These are phyloP conservation scores for Madurella fahalii DNA, from an alignment of 2,329 filamentous ascomycete species.

Conservation along the genomic window DNA sequence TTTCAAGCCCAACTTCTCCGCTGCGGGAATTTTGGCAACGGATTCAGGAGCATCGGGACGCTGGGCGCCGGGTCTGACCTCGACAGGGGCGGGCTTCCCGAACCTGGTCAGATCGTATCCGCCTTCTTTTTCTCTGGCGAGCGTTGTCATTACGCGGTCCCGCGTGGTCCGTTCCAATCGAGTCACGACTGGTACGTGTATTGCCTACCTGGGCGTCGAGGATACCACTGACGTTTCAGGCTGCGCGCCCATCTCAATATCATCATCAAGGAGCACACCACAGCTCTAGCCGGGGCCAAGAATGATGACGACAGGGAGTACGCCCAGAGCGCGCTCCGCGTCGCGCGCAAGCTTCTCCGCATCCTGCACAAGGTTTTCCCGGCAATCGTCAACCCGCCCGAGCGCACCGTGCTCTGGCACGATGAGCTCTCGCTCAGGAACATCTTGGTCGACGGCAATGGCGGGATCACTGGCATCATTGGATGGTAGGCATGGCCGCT, in stretches of 20 bases:
- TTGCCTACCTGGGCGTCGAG: too few relatives aligned
- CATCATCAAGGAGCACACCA: slow-evolving; percentile 28
- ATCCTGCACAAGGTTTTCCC: slow-evolving; percentile 34
- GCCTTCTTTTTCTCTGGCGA: slow-evolving; percentile 33
- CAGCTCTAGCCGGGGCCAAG: slow-evolving; percentile 17
- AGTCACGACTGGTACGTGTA: slow-evolving; percentile 32
- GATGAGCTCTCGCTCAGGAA: slow-evolving; percentile 39
- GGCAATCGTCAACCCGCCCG: slow-evolving; percentile 18
- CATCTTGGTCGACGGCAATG: slow-evolving; percentile 37
- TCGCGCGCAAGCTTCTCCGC: slow-evolving; percentile 28
- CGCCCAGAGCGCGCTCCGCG: slow-evolving; percentile 25
- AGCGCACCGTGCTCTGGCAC: slow-evolving; percentile 35
- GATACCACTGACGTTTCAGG: slow-evolving; percentile 7
- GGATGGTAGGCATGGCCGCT: slow-evolving; percentile 32
- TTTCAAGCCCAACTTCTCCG: slow-evolving; percentile 30
- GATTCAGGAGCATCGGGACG: slow-evolving; percentile 27
- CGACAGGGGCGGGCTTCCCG: neutral
- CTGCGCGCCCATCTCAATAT: slow-evolving; percentile 32
- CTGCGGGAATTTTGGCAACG: slow-evolving; percentile 18
- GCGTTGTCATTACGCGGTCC: slow-evolving; percentile 31
- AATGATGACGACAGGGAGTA: slow-evolving; percentile 32
- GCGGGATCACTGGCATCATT: slow-evolving; percentile 35
- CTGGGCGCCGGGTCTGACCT: slow-evolving; percentile 16
- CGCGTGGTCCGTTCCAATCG: slow-evolving; percentile 36
- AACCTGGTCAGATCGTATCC: slow-evolving; percentile 31